Base-by-base conservation (phyloP, 139 green algal genomes). In the Zygnema circumcarinatum region DNA sequence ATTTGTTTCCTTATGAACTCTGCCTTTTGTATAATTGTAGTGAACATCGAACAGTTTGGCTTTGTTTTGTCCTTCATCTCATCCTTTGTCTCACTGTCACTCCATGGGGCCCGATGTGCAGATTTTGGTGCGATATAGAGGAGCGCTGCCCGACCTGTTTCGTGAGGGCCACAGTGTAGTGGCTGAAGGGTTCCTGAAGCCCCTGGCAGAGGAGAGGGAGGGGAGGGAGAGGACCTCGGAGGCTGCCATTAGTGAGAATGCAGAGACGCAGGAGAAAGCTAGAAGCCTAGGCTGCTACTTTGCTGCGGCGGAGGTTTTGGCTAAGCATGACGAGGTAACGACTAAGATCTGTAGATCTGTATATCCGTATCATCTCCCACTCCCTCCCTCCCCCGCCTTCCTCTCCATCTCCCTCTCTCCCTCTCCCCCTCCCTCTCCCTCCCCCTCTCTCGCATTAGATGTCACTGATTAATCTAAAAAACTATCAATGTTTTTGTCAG, bases 301-400 rank as follows among this genome's bases (percentile, higher is more conserved):
- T 89, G 84, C 84, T 35, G 84, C 84, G 1, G 78, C 84, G 38
- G 84, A 89, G 36, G 84, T 89, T 33, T 67, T 89, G 31, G 84
- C 84, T 11, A 89, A 89, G 53, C 84, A 89, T 78, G 84, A 89
- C 39, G 84, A 89, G 76, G 84, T 89, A n/a, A n/a, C n/a, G n/a
- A n/a, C n/a, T n/a, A n/a, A n/a, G n/a, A n/a, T n/a, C 25, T 72
- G 56, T 72, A 72, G n/a, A 72, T n/a, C 29, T 72, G 56, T 35
- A 72, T 35, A 72, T 72, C 29, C 29, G 56, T n/a, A 72, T 35
- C 56, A 72, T n/a, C n/a, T n/a, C n/a, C n/a, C n/a, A n/a, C n/a
- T n/a, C n/a, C n/a, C n/a, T n/a, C n/a, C n/a, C n/a, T n/a, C n/a
- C n/a, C n/a, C n/a, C n/a, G n/a, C n/a, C n/a, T n/a, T n/a, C n/a